Conservation (phyloP, 495 filamentous ascomycete genomes). For the Chaetomidium leptoderma region DNA sequence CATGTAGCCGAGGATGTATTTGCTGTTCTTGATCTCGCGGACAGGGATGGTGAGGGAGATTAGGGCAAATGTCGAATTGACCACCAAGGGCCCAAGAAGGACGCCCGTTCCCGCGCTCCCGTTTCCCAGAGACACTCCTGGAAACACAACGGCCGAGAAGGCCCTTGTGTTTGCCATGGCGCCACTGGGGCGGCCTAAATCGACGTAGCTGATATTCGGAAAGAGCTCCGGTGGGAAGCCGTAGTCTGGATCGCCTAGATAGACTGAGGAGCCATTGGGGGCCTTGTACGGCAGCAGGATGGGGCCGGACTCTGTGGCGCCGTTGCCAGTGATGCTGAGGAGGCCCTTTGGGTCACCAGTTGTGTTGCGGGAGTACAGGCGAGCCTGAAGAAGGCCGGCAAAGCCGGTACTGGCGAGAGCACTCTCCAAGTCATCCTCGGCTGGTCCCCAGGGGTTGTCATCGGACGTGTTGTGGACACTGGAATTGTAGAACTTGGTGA, state of each 20-base stretch:
- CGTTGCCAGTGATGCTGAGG: constrained; percentile 56
- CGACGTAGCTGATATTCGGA: constrained; percentile 65
- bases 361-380: constrained; percentile 59
- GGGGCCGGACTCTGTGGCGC: constrained; percentile 20
- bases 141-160: constrained; percentile 40
- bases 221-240: constrained; percentile 68
- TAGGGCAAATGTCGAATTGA: constrained; percentile 69
- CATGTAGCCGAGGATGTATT: constrained; percentile 68
- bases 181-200: constrained; percentile 35
- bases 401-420: constrained; percentile 53
- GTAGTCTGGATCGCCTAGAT: constrained; percentile 53
- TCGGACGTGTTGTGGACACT: constrained; percentile 45
- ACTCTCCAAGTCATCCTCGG: constrained; percentile 55
- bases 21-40: constrained; percentile 54
- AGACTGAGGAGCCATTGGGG: constrained; percentile 52
- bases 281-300: constrained; percentile 55
- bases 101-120: constrained; percentile 47
- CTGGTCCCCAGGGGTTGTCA: constrained; percentile 49
- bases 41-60: constrained; percentile 76
- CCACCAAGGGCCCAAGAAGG: constrained; percentile 61
- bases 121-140: constrained; percentile 51
- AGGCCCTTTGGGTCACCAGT: constrained; percentile 51
- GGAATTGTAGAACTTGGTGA: constrained; percentile 56
- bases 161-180: constrained; percentile 36
- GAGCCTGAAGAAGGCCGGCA: constrained; percentile 59